Conservation (phyloP, 169 alveolate genomes). For the Plasmodium chabaudi region DNA sequence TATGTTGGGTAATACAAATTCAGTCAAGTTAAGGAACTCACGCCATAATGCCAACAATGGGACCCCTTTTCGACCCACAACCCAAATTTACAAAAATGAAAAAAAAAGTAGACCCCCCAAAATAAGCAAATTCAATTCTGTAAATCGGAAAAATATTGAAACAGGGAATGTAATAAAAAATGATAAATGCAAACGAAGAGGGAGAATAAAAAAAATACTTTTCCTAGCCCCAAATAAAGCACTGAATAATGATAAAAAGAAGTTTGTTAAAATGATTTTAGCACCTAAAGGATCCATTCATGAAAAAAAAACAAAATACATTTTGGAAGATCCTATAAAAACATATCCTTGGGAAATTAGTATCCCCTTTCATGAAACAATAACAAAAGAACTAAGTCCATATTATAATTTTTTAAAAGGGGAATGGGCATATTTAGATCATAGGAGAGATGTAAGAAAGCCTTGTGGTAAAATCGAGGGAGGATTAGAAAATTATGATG, state of each 20-base stretch:
- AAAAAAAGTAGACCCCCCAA: too few species aligned
- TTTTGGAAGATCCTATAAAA: constrained; percentile 34
- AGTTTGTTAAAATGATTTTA: constrained; percentile 31
- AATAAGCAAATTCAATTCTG: too few species aligned
- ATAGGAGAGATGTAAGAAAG: constrained; percentile 79
- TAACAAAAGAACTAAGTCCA: constrained; percentile 73
- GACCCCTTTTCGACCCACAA: too few species aligned
- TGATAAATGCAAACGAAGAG: background rate
- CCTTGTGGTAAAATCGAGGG: constrained; percentile 86
- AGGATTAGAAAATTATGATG: constrained; percentile 84
- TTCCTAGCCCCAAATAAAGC: background rate
- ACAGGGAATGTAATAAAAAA: too few species aligned
- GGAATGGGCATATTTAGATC: constrained; percentile 87
- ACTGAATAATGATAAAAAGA: background rate
- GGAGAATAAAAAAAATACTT: background rate
- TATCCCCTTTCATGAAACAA: constrained; percentile 77
- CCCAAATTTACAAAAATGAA: too few species aligned
- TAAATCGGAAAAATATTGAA: too few species aligned
- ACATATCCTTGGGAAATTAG: constrained; percentile 83
- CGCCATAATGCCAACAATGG: too few species aligned
- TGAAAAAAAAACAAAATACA: constrained; percentile 57
- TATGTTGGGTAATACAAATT: too few species aligned
- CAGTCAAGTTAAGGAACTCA: too few species aligned
- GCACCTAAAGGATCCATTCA: constrained; percentile 77
- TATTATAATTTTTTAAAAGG: constrained; percentile 80